Evolutionary conservation across 805 yeast species (phyloP).

Genomic region (Wickerhamiella alocasiicola): DNA sequence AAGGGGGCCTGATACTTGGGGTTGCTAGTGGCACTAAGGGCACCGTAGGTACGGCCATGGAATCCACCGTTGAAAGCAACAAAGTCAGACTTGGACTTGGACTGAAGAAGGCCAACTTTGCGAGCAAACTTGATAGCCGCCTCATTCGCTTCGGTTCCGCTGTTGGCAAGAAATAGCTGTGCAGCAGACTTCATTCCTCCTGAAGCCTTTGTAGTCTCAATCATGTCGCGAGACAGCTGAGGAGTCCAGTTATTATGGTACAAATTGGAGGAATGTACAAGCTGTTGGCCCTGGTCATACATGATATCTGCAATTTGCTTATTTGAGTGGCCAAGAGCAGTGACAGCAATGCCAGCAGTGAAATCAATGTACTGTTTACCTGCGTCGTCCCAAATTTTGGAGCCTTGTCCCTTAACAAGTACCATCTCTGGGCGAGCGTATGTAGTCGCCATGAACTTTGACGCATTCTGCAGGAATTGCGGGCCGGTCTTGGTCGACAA

Average conservation of each 20-base stretch:
- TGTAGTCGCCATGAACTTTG: conserved; percentile 25
- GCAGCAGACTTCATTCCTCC: conserved; percentile 79
- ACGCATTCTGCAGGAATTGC: background rate
- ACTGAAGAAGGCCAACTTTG: conserved; percentile 53
- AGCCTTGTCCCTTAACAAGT: conserved; percentile 68
- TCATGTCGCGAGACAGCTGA: conserved; percentile 56
- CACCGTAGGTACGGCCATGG: conserved; percentile 94
- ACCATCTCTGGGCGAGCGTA: conserved; percentile 40
- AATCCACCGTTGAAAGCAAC: conserved; percentile 82
- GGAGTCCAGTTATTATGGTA: conserved; percentile 79
- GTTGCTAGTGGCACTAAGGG: conserved; percentile 83
- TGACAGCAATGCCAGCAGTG: conserved; percentile 94
- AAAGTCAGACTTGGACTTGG: conserved; percentile 48
- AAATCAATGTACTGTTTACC: conserved; percentile 71
- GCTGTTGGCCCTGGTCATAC: conserved; percentile 53
- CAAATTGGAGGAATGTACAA: conserved; percentile 77
- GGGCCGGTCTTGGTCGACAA: background rate
- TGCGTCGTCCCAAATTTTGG: conserved; percentile 69
- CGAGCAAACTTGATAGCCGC: conserved; percentile 71
- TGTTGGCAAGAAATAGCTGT: conserved; percentile 55
- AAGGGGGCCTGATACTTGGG: conserved; percentile 88
- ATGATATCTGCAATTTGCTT: conserved; percentile 60
- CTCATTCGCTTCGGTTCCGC: conserved; percentile 74
- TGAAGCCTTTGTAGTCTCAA: conserved; percentile 49
- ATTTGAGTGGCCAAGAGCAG: conserved; percentile 83